Evolutionary conservation across 805 yeast genomes (phyloP), one percentile per base, ranked within the genome.

Genomic region (Yarrowia sp.): DNA sequence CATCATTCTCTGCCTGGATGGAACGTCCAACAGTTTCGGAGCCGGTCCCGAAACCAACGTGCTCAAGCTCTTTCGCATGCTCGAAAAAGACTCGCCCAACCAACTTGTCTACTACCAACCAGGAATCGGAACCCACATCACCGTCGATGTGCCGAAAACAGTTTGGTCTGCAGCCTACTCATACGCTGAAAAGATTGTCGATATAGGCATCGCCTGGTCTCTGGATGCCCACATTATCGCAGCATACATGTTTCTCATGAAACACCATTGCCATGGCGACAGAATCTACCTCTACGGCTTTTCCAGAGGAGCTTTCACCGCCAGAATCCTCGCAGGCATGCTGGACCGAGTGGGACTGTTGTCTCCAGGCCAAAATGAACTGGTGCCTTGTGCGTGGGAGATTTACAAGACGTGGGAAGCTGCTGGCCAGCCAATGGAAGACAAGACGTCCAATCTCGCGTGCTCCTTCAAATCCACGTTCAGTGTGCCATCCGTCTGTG

Each of bases 321-420:
- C 88, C 0, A 77, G 89, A 44, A 83, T 85, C 0, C 72, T 86
- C 24, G 83, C 85, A 1, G 89, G 88, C 0, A 85, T 86, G 89
- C 75, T 86, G 8, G 87, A 83, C 67, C 73, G 82, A 48, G 85
- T 86, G 14, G 90, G 90, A 0, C 71, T 86, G 11, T 72, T 86
- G 54, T 78, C 80, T 65, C 71, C 69, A 16, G 89, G 89, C 0
- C 72, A 83, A 30, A 86, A 83, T 63, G 81, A 81, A 41, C 78
- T 85, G 80, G 81, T 82, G 0, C 74, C 76, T 21, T 80, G 84
- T 51, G 90, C 89, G 0, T 86, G 89, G 88, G 77, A 79, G 44
- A 79, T 85, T 12, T 85, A 86, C 70, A 77, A 80, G 61, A 79
- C 79, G 17, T 86, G 90, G 89, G 84, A 81, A 26, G 32, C 40